A percentile compares a stretch with the other conserved stretches of the same genome.
Conservation (phyloP, 2,329 filamentous ascomycete species). For the Aureobasidium lini region DNA sequence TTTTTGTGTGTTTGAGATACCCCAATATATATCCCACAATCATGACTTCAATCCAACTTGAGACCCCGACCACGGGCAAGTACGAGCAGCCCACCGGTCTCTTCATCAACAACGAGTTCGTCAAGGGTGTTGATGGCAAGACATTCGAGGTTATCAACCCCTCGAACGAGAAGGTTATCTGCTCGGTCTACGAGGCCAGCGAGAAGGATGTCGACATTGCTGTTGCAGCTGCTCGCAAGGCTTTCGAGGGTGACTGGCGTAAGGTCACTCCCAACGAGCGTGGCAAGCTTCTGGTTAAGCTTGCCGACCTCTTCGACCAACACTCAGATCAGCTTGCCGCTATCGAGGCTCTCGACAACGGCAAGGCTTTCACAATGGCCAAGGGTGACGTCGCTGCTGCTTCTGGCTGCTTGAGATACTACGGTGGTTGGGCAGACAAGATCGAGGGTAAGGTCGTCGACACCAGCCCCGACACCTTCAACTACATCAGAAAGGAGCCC, state of each 20-base stretch:
- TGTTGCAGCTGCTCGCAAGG: slow-evolving; percentile 76
- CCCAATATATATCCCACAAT: slow-evolving; percentile 18
- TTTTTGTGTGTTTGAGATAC: slow-evolving; percentile 19
- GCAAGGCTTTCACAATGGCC: slow-evolving; percentile 70
- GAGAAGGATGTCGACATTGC: slow-evolving; percentile 80
- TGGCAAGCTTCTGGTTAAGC: slow-evolving; percentile 61
- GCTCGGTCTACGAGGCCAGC: slow-evolving; percentile 72
- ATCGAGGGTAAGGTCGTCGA: slow-evolving; percentile 81
- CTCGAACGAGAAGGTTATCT: slow-evolving; percentile 74
- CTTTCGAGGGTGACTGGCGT: slow-evolving; percentile 68
- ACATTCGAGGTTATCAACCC: slow-evolving; percentile 92
- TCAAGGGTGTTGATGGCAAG: slow-evolving; percentile 75
- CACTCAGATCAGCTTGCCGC: slow-evolving; percentile 68
- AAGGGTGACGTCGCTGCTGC: slow-evolving; percentile 66
- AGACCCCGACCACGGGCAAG: slow-evolving; percentile 59
- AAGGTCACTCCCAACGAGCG: slow-evolving; percentile 63
- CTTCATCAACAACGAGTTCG: slow-evolving; percentile 92
- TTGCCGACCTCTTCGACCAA: slow-evolving; percentile 74
- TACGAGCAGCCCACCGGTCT: slow-evolving; percentile 48
- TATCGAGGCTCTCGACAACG: slow-evolving; percentile 83
- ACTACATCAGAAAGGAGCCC: slow-evolving; percentile 75
- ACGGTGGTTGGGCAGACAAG: slow-evolving; percentile 89
- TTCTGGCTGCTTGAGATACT: slow-evolving; percentile 70
- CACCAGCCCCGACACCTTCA: slow-evolving; percentile 68
- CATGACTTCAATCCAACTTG: slow-evolving; percentile 53